Conservation (phyloP, 345 rosid species). For the Psidium friedrichsthalianum region DNA sequence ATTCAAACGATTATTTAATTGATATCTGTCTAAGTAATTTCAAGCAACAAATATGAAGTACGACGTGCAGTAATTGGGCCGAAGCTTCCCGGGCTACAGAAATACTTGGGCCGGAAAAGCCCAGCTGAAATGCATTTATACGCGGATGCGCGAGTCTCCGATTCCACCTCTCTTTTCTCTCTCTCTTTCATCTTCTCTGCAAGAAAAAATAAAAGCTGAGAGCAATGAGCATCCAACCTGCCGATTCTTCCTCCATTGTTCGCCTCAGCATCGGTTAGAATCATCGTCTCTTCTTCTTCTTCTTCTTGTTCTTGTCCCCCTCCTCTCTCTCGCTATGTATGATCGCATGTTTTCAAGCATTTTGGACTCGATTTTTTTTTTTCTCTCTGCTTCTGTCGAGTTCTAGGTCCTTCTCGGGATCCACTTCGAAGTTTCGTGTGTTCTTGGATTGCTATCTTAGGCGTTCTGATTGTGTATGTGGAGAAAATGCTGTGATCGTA, state of each 20-base stretch:
- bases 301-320: not conserved
- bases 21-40: not conserved
- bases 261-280: conserved; percentile 70
- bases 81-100: not conserved
- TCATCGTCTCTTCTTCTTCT: not conserved
- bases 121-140: not conserved
- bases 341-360: not conserved
- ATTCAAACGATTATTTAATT: not conserved
- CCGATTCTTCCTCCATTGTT: conserved; percentile 32
- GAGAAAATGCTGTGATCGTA: not conserved
- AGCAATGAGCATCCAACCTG: not conserved
- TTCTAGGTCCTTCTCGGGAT: not conserved
- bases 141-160: not conserved
- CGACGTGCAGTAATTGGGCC: not conserved
- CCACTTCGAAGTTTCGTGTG: not conserved
- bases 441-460: not conserved
- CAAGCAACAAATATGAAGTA: not conserved
- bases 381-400: not conserved
- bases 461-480: not conserved
- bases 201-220: not conserved
- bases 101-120: not conserved
- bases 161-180: not conserved
- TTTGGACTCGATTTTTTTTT: not conserved
- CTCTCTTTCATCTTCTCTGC: not conserved
- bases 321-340: not conserved